Conservation (phyloP, 2,329 filamentous ascomycete species). For the Colletotrichum godetiae region DNA sequence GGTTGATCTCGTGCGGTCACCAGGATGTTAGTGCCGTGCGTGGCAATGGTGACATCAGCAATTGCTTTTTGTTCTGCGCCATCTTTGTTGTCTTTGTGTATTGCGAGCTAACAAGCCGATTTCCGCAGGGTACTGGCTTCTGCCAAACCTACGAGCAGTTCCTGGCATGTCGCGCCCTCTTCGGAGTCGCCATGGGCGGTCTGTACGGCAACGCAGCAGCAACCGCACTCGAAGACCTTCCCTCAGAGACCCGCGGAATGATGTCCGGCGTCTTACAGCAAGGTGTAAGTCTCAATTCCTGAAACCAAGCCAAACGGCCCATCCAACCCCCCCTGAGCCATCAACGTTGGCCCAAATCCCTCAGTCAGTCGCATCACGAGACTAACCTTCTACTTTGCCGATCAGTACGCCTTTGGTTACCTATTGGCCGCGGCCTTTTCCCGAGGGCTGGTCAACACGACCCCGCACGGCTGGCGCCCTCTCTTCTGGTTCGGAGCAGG, state of each 20-base stretch:
- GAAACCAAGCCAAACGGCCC: conserved; percentile 50
- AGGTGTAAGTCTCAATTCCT: conserved; percentile 53
- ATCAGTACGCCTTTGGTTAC: conserved; percentile 72
- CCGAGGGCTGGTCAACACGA: conserved; percentile 79
- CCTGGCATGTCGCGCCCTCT: conserved; percentile 78
- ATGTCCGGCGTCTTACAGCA: conserved; percentile 83
- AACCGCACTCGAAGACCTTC: conserved; percentile 82
- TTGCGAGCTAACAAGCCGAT: not conserved
- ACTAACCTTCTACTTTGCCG: not conserved
- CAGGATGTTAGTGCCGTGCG: not conserved
- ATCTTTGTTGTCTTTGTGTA: not conserved
- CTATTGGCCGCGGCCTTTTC: conserved; percentile 69
- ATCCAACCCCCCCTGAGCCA: too few species aligned
- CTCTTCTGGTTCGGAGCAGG: conserved; percentile 91
- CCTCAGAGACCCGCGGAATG: conserved; percentile 74
- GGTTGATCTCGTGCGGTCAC: not conserved
- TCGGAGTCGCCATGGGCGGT: conserved; percentile 86
- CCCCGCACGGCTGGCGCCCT: conserved; percentile 83
- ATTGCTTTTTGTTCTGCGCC: conserved; percentile 7
- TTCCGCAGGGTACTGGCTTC: conserved; percentile 71
- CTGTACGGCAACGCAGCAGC: conserved; percentile 83
- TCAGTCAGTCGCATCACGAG: not conserved
- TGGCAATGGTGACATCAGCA: conserved; percentile 13
- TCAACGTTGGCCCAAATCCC: not conserved
- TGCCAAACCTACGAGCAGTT: conserved; percentile 76